Evolutionary conservation across 257 asterid species (phyloP).

Genomic region (Solanum appendiculatum): DNA sequence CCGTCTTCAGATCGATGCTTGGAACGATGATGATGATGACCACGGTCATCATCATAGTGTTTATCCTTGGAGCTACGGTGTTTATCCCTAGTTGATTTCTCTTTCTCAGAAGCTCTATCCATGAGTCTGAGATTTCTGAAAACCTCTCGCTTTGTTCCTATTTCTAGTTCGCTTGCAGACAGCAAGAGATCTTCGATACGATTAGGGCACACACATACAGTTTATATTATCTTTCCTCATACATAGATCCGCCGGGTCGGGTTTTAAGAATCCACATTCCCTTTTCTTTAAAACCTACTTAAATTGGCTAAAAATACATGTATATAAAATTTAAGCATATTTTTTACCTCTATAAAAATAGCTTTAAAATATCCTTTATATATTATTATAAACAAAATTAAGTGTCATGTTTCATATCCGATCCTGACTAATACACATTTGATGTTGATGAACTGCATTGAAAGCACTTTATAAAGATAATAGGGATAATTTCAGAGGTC

Average conservation of each 20-base stretch:
- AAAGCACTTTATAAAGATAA: too few relatives aligned
- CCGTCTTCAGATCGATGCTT: not conserved
- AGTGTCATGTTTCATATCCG: too few relatives aligned
- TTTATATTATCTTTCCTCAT: not conserved
- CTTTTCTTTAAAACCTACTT: not conserved
- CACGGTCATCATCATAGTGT: not conserved
- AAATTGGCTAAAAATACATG: too few relatives aligned
- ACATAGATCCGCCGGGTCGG: not conserved
- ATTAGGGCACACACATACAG: not conserved
- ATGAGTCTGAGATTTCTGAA: too few relatives aligned
- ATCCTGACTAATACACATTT: too few relatives aligned
- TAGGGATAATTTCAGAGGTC: too few relatives aligned
- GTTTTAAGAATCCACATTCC: not conserved
- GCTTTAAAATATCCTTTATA: too few relatives aligned
- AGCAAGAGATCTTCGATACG: not conserved
- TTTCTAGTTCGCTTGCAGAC: not conserved
- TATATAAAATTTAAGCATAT: too few relatives aligned
- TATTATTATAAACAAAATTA: too few relatives aligned
- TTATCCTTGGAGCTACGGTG: not conserved
- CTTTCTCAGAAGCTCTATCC: not conserved
- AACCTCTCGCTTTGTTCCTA: not conserved
- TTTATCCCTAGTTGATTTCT: not conserved
- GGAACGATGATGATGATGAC: not conserved
- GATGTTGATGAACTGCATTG: too few relatives aligned
- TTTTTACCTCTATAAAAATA: too few relatives aligned